phyloP scores from a whole-genome alignment of 2,329 filamentous ascomycete genomes.

The Epichloe sp. region DNA sequence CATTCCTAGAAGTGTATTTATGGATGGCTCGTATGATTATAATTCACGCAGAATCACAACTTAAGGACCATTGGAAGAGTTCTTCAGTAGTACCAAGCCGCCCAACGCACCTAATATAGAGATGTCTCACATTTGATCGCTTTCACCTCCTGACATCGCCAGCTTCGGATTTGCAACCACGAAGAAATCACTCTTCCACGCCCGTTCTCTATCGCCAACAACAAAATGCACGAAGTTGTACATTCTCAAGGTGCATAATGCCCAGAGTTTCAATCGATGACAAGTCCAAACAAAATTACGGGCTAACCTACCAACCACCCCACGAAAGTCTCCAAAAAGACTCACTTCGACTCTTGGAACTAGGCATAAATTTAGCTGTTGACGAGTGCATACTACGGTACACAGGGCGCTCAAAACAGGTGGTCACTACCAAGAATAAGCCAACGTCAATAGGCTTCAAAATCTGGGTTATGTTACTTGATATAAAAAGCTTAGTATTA shows the following conservation, averaged over 20 bases:
- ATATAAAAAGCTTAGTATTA: too few relatives aligned
- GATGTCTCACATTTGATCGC: neutral
- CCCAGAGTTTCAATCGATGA: too few relatives aligned
- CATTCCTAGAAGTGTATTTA: neutral
- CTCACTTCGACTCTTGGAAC: too few relatives aligned
- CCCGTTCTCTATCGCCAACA: neutral
- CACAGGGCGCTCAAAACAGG: too few relatives aligned
- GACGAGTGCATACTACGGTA: too few relatives aligned
- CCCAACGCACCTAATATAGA: neutral
- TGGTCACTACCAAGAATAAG: too few relatives aligned
- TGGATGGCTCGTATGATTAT: neutral
- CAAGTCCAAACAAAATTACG: too few relatives aligned
- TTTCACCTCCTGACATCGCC: neutral
- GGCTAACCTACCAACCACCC: too few relatives aligned
- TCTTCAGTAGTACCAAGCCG: neutral
- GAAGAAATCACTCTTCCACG: neutral
- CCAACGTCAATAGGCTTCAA: neutral
- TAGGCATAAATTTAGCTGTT: too few relatives aligned
- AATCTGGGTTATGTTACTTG: neutral
- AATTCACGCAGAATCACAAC: neutral
- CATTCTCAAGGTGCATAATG: too few relatives aligned
- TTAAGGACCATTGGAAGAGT: neutral
- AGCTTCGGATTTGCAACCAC: neutral
- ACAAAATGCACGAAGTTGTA: too few relatives aligned
- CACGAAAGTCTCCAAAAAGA: neutral